Evolutionary conservation across 2,329 filamentous ascomycete genomes (phyloP), one percentile per base, ranked within the genome.

Genomic region (Penicillium sp.): DNA sequence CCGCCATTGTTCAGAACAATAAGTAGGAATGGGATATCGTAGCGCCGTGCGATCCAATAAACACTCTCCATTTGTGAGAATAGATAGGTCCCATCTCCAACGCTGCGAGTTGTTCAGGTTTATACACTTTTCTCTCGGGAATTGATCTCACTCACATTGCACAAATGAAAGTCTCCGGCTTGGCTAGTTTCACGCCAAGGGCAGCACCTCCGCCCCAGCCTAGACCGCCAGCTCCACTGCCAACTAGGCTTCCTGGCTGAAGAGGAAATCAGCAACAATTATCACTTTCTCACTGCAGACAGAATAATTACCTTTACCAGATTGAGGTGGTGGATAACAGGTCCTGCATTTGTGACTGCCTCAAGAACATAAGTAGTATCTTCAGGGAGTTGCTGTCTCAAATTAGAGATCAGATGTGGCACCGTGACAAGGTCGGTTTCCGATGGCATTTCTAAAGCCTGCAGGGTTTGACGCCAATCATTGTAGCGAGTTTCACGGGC

Each of bases 141-240:
- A 27, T 22, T n/a, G 24, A 4, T 13, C 16, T 22, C 2, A 60
- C 62, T 56, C 29, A 64, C 63, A 88, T 82, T 63, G 83, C 82
- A 59, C 81, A 83, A 3, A 86, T 81, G 62, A 85, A 84, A 53
- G 80, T 81, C 29, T 80, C 79, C 1, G 64, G 62, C 43, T 81
- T 78, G 0, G 89, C 90, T 11, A 93, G 80, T 69, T 91, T 91
- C 62, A 91, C 86, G 2, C 90, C 90, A 1, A 93, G 72, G 0
- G 88, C 86, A 43, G 79, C 90, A 16, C 90, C 90, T 10, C 89
- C 90, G 7, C 85, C 88, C 90, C 90, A 93, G 3, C 90, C 90
- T 0, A 93, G 83, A 1, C 90, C 90, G 21, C 89, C 89, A 1
- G 88, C 90, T 3, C 90, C 90, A 27, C 64, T 67, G n/a, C 56